Base-by-base conservation (phyloP, 352 stramenopile species). In the Nothophytophthora sp. region DNA sequence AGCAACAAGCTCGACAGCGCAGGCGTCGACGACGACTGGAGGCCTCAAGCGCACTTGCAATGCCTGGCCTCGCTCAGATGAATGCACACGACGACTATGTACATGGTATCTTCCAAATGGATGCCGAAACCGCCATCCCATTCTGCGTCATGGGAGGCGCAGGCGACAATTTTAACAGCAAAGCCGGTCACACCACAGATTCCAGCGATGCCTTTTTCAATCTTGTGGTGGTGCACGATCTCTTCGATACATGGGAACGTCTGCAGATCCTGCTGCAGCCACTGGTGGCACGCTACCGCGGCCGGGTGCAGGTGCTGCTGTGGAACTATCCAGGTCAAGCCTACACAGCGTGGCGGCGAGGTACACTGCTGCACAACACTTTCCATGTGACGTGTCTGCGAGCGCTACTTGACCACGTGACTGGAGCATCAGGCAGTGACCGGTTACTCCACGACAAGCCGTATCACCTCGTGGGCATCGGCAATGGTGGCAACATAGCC, bases 301-400 rank as follows among this genome's bases (percentile, higher is more conserved):
- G 92, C 15, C 65, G 71, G 8, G 59, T 86, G 5, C 82, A 97
- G 60, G 82, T 97, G 18, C 65, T 99, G 18, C 49, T 99, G 15
- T 99, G 95, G 91, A 99, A 99, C 67, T 98, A 98, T 66, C 95
- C 96, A 0, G 95, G 96, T 8, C 96, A 99, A 63, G 96, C 95
- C 0, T 98, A 97, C 62, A 98, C 93, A 18, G 82, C 93, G 20
- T 99, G 93, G 90, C 71, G 87, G 10, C 67, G 80, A 20, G 88
- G 92, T 4, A 76, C 82, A 33, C 29, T 93, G 30, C 80, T 99
- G 36, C 97, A 98, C 72, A 99, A 98, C 64, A 77, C 81, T 19
- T 98, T 92, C 64, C 79, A 97, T 30, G 78, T 84, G 3, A 57
- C 77, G 24, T 98, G 94, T 49, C 67, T 99, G 10, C 63, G 83